Base-by-base conservation (phyloP, 495 filamentous ascomycete species). In the Penicillium pancosmium region DNA sequence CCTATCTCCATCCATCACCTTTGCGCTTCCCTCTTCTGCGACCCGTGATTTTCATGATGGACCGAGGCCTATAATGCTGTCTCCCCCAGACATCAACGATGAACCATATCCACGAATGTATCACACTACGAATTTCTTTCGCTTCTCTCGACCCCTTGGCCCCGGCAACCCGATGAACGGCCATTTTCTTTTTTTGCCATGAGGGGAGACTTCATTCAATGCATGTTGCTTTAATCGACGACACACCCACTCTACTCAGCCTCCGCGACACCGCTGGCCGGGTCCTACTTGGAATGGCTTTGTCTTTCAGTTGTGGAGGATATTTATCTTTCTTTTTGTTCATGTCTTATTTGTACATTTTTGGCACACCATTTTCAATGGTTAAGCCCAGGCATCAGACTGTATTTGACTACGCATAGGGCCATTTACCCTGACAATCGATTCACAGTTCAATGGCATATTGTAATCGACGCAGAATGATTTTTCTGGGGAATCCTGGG, bases 11-110 rank as follows among this genome's bases (percentile, higher is more conserved):
- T 46, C 33, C 44, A 52, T 36, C 56, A 4, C 5, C 9, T 33
- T 21, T 33, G 12, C 47, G 21, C 23, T 21, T n/a, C 47, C 47
- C 25, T 8, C 18, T n/a, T 5, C 41, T 46, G 35, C 49, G 51
- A 36, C 51, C 31, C 41, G 43, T 49, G 47, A 50, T 31, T 15
- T 25, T 38, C 46, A 25, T 16, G 38, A 53, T 55, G 52, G 56
- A 52, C 60, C 62, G 60, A 70, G 68, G 65, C 60, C 35, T 59
- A 46, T 33, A 40, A 23, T 34, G 34, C 54, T 46, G 49, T 44
- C 48, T 13, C 53, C 51, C 31, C 43, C 48, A 27, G 19, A 36
- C 57, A 64, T 3, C 50, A 40, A 58, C 55, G 62, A 68, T 60
- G 58, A 57, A 51, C 27, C 55, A 64, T 60, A 27, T 27, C 3